Percentiles rank a stretch among this genome's conserved stretches.
Conservation (phyloP, 257 asterid species). For the Fraxinus anomala region DNA sequence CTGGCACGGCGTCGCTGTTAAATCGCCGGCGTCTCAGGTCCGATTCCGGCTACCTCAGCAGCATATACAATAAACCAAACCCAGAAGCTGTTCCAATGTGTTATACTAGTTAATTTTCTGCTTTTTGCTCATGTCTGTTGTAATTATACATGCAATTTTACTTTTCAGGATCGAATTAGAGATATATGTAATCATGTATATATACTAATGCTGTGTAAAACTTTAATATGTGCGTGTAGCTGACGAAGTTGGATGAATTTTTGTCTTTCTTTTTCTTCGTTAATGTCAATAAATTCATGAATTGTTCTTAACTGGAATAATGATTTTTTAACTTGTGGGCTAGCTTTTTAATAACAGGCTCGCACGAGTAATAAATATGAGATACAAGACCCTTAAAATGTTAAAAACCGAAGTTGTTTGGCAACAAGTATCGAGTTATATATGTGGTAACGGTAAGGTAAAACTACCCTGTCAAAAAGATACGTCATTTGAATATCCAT, state of each 20-base stretch:
- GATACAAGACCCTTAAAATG: too few species aligned
- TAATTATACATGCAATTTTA: not conserved
- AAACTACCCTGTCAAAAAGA: too few species aligned
- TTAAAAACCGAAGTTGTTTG: too few species aligned
- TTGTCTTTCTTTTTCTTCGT: not conserved
- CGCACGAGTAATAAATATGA: too few species aligned
- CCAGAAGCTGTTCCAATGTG: not conserved
- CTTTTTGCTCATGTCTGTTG: not conserved
- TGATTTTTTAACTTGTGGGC: too few species aligned
- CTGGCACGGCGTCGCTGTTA: constrained; percentile 98
- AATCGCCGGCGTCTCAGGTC: constrained; percentile 88
- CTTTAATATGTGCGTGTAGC: not conserved
- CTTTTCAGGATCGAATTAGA: not conserved
- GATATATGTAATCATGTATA: not conserved
- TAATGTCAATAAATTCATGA: too few species aligned
- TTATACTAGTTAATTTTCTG: not conserved
- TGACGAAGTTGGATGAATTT: not conserved
- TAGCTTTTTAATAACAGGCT: too few species aligned
- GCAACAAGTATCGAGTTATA: too few species aligned
- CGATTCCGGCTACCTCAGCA: constrained; percentile 83
- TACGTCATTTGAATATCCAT: not conserved
- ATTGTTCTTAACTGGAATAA: too few species aligned
- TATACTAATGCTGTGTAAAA: not conserved
- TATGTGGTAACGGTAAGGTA: too few species aligned
- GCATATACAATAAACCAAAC: constrained; percentile 16